These are phyloP conservation scores for Phytophthora europaea DNA, from an alignment of 352 stramenopile species.

Conservation along the genomic window DNA sequence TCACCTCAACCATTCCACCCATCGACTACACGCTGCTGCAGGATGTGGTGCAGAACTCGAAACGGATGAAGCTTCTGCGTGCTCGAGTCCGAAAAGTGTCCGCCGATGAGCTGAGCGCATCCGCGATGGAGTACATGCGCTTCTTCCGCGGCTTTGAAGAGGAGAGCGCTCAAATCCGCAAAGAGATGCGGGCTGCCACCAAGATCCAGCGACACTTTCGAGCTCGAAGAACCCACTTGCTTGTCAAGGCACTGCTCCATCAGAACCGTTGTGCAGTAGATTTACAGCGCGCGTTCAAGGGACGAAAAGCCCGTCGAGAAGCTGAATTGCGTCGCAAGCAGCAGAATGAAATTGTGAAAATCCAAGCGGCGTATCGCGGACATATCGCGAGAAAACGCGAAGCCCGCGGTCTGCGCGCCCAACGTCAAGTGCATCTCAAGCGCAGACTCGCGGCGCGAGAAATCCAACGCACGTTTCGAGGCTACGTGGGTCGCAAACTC, in stretches of 20 bases:
- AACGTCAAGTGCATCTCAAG: slow-evolving; percentile 33
- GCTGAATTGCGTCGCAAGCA: slow-evolving; percentile 45
- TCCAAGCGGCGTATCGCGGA: slow-evolving; percentile 66
- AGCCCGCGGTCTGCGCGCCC: slow-evolving; percentile 20
- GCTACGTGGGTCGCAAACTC: slow-evolving; percentile 46
- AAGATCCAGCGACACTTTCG: slow-evolving; percentile 78
- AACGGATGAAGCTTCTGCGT: slow-evolving; percentile 68
- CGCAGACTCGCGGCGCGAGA: slow-evolving; percentile 39
- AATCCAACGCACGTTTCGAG: slow-evolving; percentile 75
- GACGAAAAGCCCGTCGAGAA: slow-evolving; percentile 54
- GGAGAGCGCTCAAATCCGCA: slow-evolving; percentile 61
- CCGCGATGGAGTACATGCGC: slow-evolving; percentile 77
- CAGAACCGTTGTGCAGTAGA: slow-evolving; percentile 70
- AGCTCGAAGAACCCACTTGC: slow-evolving; percentile 46
- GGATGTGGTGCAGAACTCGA: slow-evolving; percentile 79
- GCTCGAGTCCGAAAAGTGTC: slow-evolving; percentile 67
- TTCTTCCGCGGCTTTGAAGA: slow-evolving; percentile 76
- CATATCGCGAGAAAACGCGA: slow-evolving; percentile 48
- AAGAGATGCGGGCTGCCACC: slow-evolving; percentile 56
- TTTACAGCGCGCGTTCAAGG: slow-evolving; percentile 76
- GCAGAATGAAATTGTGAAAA: slow-evolving; percentile 49
- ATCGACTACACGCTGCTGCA: slow-evolving; percentile 73
- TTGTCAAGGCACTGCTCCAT: slow-evolving; percentile 59
- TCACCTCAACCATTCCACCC: slow-evolving; percentile 53
- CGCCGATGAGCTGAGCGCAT: slow-evolving; percentile 45